These are phyloP conservation scores for Sapria himalayana DNA, from an alignment of 345 rosid species.

Conservation along the genomic window DNA sequence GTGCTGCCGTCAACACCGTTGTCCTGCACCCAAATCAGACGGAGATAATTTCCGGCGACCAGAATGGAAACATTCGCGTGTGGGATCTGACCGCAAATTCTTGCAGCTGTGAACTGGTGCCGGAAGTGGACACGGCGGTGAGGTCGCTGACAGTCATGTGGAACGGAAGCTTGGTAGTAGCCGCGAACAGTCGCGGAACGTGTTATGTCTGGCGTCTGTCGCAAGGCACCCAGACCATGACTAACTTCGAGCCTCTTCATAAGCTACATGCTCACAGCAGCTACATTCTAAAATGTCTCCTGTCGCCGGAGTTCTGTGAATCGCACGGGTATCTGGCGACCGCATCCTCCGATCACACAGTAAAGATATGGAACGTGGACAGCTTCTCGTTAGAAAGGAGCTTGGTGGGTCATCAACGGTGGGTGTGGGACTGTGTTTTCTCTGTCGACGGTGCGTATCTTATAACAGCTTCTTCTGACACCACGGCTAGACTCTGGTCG, in stretches of 20 bases:
- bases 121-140: slow-evolving; percentile 80
- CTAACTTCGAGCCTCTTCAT: slow-evolving; percentile 89
- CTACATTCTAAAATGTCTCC: slow-evolving; percentile 82
- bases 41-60: slow-evolving; percentile 88
- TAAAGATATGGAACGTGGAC: slow-evolving; percentile 94
- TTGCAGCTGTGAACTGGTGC: slow-evolving; percentile 93
- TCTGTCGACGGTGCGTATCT: slow-evolving; percentile 95
- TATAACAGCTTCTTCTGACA: slow-evolving; percentile 89
- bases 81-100: slow-evolving; percentile 95
- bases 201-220: slow-evolving; percentile 88
- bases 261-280: slow-evolving; percentile 79
- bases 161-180: slow-evolving; percentile 94
- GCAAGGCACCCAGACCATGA: slow-evolving; percentile 82
- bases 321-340: slow-evolving; percentile 92
- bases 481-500: slow-evolving; percentile 81
- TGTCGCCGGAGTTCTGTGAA: slow-evolving; percentile 70
- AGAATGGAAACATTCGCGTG: slow-evolving; percentile 85
- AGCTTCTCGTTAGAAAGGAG: slow-evolving; percentile 85
- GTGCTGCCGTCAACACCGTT: slow-evolving; percentile 83
- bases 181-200: slow-evolving; percentile 83
- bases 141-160: slow-evolving; percentile 86
- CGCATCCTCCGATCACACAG: slow-evolving; percentile 81
- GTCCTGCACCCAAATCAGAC: slow-evolving; percentile 98
- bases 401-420: slow-evolving; percentile 69
- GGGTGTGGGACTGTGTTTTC: slow-evolving; percentile 99